Base-by-base conservation (phyloP, 2,329 filamentous ascomycete species). In the Pseudocercospora macadamiae region DNA sequence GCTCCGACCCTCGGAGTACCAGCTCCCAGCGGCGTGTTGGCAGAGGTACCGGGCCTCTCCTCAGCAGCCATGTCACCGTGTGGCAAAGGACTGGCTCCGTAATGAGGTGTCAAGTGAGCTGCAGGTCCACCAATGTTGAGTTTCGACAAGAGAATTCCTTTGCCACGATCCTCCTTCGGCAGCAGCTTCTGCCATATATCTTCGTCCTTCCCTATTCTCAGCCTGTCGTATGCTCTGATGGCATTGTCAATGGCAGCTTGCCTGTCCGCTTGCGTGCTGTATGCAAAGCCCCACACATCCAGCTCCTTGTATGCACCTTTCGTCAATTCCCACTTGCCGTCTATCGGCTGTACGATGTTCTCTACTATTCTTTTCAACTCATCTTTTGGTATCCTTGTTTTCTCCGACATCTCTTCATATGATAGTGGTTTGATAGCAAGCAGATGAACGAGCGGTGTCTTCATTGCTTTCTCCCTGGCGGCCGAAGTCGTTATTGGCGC, bases 111-210 rank as follows among this genome's bases (percentile, higher is more conserved):
- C 10, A 64, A 56, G 12, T 63, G 59, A 42, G 60, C 61, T 51
- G 61, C 55, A 25, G 62, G 51, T 44, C 65, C 64, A 49, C 76
- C 75, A 34, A 86, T 77, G 59, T 85, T 82, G 59, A 87, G 78
- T 55, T 81, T 81, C 39, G 86, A 88, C 28, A 88, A 73, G 36
- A 80, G 78, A 62, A 82, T 86, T 49, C 85, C 85, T 68, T 87
- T 86, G 44, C 83, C 83, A 63, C 85, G 80, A 66, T 88, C 84
- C 51, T 83, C 79, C 66, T 80, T 80, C 6, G 83, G 83, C 55
- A 88, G 76, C 59, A 88, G 75, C 64, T 77, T 77, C 73, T 88
- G 85, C 85, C 86, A 88, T 18, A 84, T 74, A 67, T 82, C 82
- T 67, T 88, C 85, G 34, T 82, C 79, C 63, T 83, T 83, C 5